Evolutionary conservation across 495 filamentous ascomycete species (phyloP).

Genomic region (Coniosporium apollinis): DNA sequence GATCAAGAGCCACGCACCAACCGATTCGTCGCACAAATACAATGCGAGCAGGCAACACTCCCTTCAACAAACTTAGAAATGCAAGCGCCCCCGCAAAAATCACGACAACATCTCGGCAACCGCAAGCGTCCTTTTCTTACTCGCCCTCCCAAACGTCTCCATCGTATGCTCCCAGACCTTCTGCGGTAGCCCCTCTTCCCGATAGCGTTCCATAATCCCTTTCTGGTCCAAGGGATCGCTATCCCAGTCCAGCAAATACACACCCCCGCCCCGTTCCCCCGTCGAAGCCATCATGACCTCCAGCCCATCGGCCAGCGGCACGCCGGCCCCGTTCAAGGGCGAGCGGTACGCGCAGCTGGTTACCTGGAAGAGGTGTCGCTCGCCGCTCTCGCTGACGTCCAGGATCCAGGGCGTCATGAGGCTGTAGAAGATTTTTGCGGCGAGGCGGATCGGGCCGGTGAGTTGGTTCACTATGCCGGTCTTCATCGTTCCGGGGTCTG

Average conservation of each 20-base stretch:
- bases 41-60: no score
- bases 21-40: no score
- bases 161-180: constrained; percentile 26
- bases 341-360: constrained; percentile 9
- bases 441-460: constrained; percentile 10
- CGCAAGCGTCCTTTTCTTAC: not conserved
- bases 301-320: constrained; percentile 8
- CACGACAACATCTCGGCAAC: no score
- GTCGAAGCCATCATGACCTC: constrained; percentile 14
- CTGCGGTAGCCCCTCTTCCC: constrained; percentile 14
- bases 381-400: constrained; percentile 10
- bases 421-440: constrained; percentile 11
- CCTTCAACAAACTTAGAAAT: no score
- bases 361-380: constrained; percentile 14
- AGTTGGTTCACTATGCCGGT: constrained; percentile 14
- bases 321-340: constrained; percentile 2
- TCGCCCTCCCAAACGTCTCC: constrained; percentile 16
- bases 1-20: no score
- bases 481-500: constrained; percentile 14
- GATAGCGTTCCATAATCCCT: constrained; percentile 17
- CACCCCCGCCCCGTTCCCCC: constrained; percentile 23
- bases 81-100: no score
- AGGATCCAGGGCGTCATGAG: constrained; percentile 14
- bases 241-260: constrained; percentile 24
- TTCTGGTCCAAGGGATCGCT: constrained; percentile 17